phyloP scores from a whole-genome alignment of 2,329 filamentous ascomycete genomes.

The Sporothrix brunneoviolacea region DNA sequence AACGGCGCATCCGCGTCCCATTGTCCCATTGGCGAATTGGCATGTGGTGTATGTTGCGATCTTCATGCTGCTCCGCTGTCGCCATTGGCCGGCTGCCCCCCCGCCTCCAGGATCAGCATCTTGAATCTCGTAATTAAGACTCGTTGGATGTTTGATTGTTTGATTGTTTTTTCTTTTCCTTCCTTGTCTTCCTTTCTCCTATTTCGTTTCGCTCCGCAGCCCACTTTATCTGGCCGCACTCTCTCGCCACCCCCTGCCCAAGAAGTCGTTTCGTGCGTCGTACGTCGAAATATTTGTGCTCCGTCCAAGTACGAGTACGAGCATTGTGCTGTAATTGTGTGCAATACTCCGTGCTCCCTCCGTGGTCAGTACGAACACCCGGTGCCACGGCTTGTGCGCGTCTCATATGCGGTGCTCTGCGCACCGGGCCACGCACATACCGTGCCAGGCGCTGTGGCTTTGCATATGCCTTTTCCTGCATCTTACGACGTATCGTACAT shows the following conservation, averaged over 20 bases:
- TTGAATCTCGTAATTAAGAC: neutral
- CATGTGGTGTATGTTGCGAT: neutral
- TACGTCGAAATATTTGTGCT: too few species aligned
- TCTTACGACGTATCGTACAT: too few species aligned
- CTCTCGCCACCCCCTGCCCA: constrained; percentile 3
- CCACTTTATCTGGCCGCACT: neutral
- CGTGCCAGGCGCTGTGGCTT: too few species aligned
- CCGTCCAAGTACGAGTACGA: too few species aligned
- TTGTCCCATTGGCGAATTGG: neutral
- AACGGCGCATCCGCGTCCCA: too few species aligned
- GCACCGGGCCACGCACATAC: too few species aligned
- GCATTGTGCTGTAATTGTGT: too few species aligned
- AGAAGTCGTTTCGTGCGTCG: too few species aligned
- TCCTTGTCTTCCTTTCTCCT: neutral
- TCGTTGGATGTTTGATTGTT: neutral
- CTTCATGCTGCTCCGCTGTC: neutral
- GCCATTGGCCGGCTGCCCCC: neutral
- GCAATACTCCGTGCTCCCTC: neutral
- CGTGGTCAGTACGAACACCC: too few species aligned
- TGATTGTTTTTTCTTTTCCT: neutral
- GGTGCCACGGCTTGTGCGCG: too few species aligned
- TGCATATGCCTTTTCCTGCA: too few species aligned
- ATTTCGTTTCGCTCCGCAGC: constrained; percentile 1
- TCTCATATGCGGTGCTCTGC: constrained; percentile 1
- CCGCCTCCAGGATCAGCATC: constrained; percentile 3